Conservation (phyloP, 345 rosid species). For the Mercurialis annua region DNA sequence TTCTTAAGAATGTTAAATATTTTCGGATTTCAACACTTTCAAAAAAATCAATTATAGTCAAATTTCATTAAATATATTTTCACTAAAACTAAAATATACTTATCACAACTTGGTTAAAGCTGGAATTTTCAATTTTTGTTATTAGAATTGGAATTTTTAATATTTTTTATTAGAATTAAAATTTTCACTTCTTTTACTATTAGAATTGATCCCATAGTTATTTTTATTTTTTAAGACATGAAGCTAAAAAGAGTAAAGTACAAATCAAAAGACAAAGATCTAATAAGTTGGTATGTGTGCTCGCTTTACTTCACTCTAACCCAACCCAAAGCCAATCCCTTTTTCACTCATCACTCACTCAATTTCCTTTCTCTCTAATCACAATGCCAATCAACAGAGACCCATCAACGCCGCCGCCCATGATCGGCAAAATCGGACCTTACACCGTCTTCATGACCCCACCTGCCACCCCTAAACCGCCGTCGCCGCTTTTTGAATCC, state of each 20-base stretch:
- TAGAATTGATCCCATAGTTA: too few relatives aligned
- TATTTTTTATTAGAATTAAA: too few relatives aligned
- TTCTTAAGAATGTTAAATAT: too few relatives aligned
- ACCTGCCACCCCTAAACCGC: slow-evolving; percentile 79
- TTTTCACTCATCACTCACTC: not conserved
- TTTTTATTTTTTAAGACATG: too few relatives aligned
- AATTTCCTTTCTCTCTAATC: not conserved
- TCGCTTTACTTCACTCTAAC: slow-evolving; percentile 23
- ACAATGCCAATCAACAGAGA: slow-evolving; percentile 76
- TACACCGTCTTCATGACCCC: slow-evolving; percentile 98
- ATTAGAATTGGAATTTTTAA: too few relatives aligned
- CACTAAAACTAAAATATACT: too few relatives aligned
- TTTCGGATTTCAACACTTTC: too few relatives aligned
- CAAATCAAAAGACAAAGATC: slow-evolving; percentile 20
- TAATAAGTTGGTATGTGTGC: slow-evolving; percentile 20
- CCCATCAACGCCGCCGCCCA: slow-evolving; percentile 72
- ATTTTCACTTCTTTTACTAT: too few relatives aligned
- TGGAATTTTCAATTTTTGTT: too few relatives aligned
- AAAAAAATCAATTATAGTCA: too few relatives aligned
- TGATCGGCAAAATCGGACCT: slow-evolving; percentile 96
- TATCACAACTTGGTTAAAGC: too few relatives aligned
- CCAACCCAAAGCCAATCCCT: not conserved
- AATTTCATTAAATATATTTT: too few relatives aligned
- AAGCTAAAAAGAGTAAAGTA: not conserved
- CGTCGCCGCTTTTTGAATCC: slow-evolving; percentile 31